Base-by-base conservation (phyloP, 306 rosid genomes). In the Rubus idaeus region DNA sequence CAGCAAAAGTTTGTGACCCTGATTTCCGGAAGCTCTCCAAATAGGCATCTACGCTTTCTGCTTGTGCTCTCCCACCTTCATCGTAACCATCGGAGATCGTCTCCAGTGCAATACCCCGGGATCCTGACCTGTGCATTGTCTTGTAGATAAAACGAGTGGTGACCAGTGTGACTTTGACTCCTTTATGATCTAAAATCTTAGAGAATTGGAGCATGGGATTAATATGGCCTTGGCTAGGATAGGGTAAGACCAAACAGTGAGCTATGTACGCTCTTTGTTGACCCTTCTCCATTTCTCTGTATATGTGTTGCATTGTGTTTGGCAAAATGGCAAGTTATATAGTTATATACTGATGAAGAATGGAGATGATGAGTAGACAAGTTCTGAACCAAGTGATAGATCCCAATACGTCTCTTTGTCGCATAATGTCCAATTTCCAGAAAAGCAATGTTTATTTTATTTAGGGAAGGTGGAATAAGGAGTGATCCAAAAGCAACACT, bases 11-110 rank as follows among this genome's bases (percentile, higher is more conserved):
- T 5, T 70, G 5, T 26, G 87, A 30, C 3, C 90, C 90, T 10
- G 64, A 68, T 73, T 18, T 7, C 70, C 76, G 23, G 55, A 88
- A 88, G 0, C 64, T 39, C 12, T 62, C 41, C 0, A 71, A 3
- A 46, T 82, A 84, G 67, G 13, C 61, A 20, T 37, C 35, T 0
- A 0, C 0, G 40, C 53, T 39, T 14, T 3, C 73, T 0, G 75
- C 74, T 0, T 39, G 50, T 0, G 0, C 45, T 3, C 10, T 0
- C n/a, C 85, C 78, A 2, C 51, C 79, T 16, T 79, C 16, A n/a
- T 86, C 88, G 57, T 55, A 82, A 4, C 92, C 88, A 68, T 88
- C 87, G 3, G 87, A 82, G 66, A 88, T 84, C 41, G 79, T 84
- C 51, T 86, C 84, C 10, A 84, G 4, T 10, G 20, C 13, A 42